Evolutionary conservation across 1,284 basidiomycete species (phyloP), one percentile per base, ranked within the genome.

Genomic region (Anthracocystis panici-leucophaei): DNA sequence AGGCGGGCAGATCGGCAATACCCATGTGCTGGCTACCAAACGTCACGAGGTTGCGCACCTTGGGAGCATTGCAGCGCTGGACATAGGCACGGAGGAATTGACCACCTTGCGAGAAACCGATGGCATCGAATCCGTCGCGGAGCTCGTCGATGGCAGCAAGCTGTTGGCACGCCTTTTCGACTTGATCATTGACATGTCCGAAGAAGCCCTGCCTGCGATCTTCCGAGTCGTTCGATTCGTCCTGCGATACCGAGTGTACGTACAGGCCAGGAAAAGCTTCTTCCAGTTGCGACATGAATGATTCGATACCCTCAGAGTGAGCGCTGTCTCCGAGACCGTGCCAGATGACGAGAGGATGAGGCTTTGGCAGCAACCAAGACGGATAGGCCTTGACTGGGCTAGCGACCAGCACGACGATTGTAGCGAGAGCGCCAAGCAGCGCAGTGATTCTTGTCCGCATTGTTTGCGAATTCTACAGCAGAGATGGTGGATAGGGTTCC

Each of bases 81-180:
- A 93, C 90, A 75, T 95, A 95, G 33, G 91, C 94, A 14, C 96
- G 90, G 44, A 98, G 88, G 85, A 97, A 95, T 78, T 97, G 93
- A 1, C 96, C 95, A 38, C 73, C 77, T 55, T 67, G 77, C 9
- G 73, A 76, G 61, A 80, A 78, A 21, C 61, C 84, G 5, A 85
- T 75, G 11, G 82, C 84, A 58, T 85, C 84, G 42, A 85, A 84
- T 16, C 94, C 94, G 44, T 85, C 80, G 50, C 87, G 67, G 9
- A 98, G 88, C 80, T 96, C 91, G 0, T 91, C 88, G 27, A 95
- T 88, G 2, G 84, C 86, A 29, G 87, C 86, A 3, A 97, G 87
- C 84, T 95, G 92, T 46, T 89, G 87, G 45, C 91, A 88, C 1
- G 91, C 93, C 29, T 88, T 55, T 27, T 87, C 88, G 2, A 96